Percentiles rank a stretch among this genome's conserved stretches.
These are phyloP conservation scores for Candida maltosa DNA, from an alignment of 805 yeast species.

Conservation along the genomic window DNA sequence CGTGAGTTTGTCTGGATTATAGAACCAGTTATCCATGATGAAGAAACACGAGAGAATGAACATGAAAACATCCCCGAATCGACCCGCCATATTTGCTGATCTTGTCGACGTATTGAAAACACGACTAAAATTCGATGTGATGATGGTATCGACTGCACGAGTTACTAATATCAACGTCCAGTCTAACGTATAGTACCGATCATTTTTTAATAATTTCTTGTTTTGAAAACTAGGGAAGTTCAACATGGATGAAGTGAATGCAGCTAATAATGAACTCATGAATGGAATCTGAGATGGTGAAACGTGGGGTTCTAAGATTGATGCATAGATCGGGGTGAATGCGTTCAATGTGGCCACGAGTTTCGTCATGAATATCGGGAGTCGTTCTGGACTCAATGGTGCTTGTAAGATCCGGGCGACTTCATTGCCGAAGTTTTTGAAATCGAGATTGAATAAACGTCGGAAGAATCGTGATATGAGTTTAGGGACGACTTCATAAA, in stretches of 20 bases:
- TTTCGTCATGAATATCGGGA: constrained; percentile 24
- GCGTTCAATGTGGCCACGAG: constrained; percentile 20
- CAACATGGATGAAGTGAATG: constrained; percentile 18
- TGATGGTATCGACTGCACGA: constrained; percentile 25
- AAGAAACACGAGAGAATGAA: constrained; percentile 20
- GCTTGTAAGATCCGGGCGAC: constrained; percentile 12
- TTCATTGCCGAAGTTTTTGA: constrained; percentile 7
- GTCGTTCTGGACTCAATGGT: constrained; percentile 19
- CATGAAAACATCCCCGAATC: constrained; percentile 20
- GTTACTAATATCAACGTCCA: constrained; percentile 26
- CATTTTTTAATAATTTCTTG: constrained; percentile 11
- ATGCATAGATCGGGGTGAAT: constrained; percentile 11
- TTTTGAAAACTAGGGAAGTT: constrained; percentile 25
- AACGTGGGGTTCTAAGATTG: neutral
- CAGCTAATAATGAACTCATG: constrained; percentile 9
- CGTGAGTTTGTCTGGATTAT: constrained; percentile 31
- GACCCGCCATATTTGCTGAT: too few species aligned
- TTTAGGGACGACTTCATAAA: constrained; percentile 23
- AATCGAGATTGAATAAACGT: constrained; percentile 7
- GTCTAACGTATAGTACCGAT: constrained; percentile 26
- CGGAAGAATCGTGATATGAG: constrained; percentile 10
- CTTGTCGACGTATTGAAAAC: neutral
- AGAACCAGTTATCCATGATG: constrained; percentile 32
- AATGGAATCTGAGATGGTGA: neutral
- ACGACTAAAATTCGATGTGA: constrained; percentile 4